A percentile compares a stretch with the other conserved stretches of the same genome.
Evolutionary conservation across 805 yeast species (phyloP).

Genomic region (Zygotorulaspora danielsina): DNA sequence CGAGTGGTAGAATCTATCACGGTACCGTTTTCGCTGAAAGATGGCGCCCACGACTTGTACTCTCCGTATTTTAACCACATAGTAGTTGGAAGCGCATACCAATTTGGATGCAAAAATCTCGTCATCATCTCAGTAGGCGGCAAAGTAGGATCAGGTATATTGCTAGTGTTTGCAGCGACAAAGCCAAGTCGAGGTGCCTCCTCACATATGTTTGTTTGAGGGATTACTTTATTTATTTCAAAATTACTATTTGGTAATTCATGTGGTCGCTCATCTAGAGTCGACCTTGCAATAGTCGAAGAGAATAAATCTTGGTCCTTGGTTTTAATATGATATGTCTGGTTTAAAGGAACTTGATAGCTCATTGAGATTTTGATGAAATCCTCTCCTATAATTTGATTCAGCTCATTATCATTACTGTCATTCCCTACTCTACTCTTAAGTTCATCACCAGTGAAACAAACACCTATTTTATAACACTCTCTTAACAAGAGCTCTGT

Average conservation of each 20-base stretch:
- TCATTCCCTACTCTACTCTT: conserved; percentile 15
- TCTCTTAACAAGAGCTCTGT: conserved; percentile 64
- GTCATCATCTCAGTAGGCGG: conserved; percentile 52
- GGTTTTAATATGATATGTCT: conserved; percentile 57
- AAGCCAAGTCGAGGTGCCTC: conserved; percentile 43
- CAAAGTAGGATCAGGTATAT: conserved; percentile 46
- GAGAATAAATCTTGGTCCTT: conserved; percentile 76
- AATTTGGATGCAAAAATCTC: conserved; percentile 55
- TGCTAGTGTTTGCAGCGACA: conserved; percentile 43
- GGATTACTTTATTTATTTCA: conserved; percentile 61
- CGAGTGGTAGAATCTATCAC: conserved; percentile 49
- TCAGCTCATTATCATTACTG: conserved; percentile 34
- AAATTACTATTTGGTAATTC: conserved; percentile 60
- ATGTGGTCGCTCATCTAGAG: conserved; percentile 69
- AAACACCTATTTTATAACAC: conserved; percentile 43
- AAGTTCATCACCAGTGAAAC: conserved; percentile 16
- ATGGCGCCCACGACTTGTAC: conserved; percentile 59
- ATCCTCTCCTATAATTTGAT: conserved; percentile 48
- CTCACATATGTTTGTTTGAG: conserved; percentile 39
- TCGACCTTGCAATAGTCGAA: conserved; percentile 63
- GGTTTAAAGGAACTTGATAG: conserved; percentile 53
- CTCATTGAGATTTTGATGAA: conserved; percentile 55
- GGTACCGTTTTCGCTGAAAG: conserved; percentile 54
- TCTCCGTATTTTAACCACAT: conserved; percentile 57
- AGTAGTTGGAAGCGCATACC: conserved; percentile 61